Evolutionary conservation across 495 filamentous ascomycete species (phyloP), one percentile per base, ranked within the genome.

Genomic region (Xanthoparmelia taractica): DNA sequence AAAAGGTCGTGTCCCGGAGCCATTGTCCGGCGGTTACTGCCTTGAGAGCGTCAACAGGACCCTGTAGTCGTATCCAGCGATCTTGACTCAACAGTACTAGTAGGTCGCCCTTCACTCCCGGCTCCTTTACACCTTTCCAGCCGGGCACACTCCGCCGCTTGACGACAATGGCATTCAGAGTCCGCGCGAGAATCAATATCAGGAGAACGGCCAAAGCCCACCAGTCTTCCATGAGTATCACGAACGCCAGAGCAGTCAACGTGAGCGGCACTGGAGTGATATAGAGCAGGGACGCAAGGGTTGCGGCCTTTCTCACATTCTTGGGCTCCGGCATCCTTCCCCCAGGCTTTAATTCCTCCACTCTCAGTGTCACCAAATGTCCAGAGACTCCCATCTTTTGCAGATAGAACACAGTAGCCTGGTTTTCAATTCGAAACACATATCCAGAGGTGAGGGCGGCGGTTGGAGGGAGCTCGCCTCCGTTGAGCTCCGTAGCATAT

Each of bases 1-100:
- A 29, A 34, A 72, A 66, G 0, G 78, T 83, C 65, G 77, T 76
- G 41, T 80, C 74, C 13, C 77, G 74, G 33, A 87, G 71, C 84
- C 84, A 87, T 37, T 76, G 69, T 2, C 78, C 76, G 3, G 77
- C 74, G 4, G 82, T 86, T 60, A 86, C 77, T 41, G 82, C 80
- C 61, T 83, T 81, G 12, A 87, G 74, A 63, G 85, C 83, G 48
- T 79, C 75, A 3, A 81, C 75, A 31, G 65, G 58, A 25, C 85
- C 85, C 38, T 74, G 74, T 57, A 87, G 72, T 4, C 77, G 72
- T 5, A 86, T 73, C 68, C 75, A 80, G 20, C 74, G 70, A 57
- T 77, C 76, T 40, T 76, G 74, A 27, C 69, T 72, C 6, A 77
- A 66, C 1, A 78, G 69, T 17, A 79, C 64, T 17, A 80, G 64